Percentiles rank a stretch among this genome's conserved stretches.
Conservation (phyloP, 1,284 basidiomycete species). For the Takashimella koratensis region DNA sequence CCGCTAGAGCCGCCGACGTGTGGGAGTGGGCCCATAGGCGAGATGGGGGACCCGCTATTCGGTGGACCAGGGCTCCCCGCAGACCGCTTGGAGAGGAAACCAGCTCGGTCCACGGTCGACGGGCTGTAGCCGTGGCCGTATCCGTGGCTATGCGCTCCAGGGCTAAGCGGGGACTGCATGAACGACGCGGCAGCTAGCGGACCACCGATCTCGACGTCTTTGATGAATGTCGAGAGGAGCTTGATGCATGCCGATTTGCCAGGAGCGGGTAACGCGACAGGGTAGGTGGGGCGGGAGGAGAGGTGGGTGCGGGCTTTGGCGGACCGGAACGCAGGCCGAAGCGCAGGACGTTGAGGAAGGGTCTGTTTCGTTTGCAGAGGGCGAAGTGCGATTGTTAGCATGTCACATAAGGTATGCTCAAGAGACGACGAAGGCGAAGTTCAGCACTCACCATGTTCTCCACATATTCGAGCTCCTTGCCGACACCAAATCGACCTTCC, state of each 20-base stretch:
- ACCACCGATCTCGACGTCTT: constrained; percentile 28
- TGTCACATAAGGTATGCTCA: no score
- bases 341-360: constrained; percentile 32
- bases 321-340: constrained; percentile 43
- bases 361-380: no score
- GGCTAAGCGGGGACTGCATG: constrained; percentile 1
- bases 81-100: not conserved
- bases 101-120: not conserved
- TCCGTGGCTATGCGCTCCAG: not conserved
- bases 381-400: no score
- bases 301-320: constrained; percentile 41
- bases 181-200: constrained; percentile 12
- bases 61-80: not conserved
- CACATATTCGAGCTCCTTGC: constrained; percentile 43
- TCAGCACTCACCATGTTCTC: constrained; percentile 36
- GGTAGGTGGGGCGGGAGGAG: constrained; percentile 27
- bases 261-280: constrained; percentile 40
- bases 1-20: not conserved
- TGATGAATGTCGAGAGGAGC: constrained; percentile 26
- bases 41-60: not conserved
- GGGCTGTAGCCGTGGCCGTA: not conserved
- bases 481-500: constrained; percentile 42
- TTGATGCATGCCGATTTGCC: constrained; percentile 43
- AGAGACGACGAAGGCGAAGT: no score
- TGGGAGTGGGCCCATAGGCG: not conserved